phyloP scores from a whole-genome alignment of 2,329 filamentous ascomycete species.

The Talaromyces amestolkiae region DNA sequence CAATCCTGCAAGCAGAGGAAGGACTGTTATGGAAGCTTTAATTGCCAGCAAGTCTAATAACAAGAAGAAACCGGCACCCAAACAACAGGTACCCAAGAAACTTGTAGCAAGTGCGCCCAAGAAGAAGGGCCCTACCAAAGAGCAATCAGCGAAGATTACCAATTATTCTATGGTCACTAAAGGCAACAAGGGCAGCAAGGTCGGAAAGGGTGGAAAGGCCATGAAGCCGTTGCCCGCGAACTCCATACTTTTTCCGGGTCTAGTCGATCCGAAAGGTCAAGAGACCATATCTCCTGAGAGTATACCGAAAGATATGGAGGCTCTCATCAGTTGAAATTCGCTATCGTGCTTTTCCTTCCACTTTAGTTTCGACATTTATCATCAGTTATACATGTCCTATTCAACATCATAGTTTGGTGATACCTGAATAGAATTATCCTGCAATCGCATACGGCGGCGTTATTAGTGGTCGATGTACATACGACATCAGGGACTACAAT shows the following conservation, averaged over 20 bases:
- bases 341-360: not conserved
- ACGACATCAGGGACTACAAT: slow-evolving; percentile 4
- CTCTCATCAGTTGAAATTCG: not conserved
- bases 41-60: slow-evolving; percentile 9
- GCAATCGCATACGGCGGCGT: slow-evolving; percentile 18
- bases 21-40: slow-evolving; percentile 29
- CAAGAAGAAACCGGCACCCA: slow-evolving; percentile 19
- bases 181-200: slow-evolving; percentile 21
- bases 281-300: slow-evolving; percentile 23
- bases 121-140: slow-evolving; percentile 27
- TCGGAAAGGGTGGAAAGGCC: slow-evolving; percentile 29
- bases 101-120: slow-evolving; percentile 20
- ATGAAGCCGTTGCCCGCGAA: slow-evolving; percentile 37
- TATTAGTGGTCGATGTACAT: slow-evolving; percentile 11
- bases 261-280: slow-evolving; percentile 20
- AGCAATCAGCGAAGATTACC: slow-evolving; percentile 32
- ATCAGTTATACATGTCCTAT: not conserved
- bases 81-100: slow-evolving; percentile 13
- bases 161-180: slow-evolving; percentile 37
- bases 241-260: slow-evolving; percentile 30
- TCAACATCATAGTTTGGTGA: slow-evolving; percentile 15
- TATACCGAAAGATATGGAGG: slow-evolving; percentile 12
- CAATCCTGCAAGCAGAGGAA: slow-evolving; percentile 35
- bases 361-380: not conserved
- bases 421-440: slow-evolving; percentile 20